Evolutionary conservation across 1,139 yeast genomes (phyloP).

Genomic region (Kurtzmaniella natalensis): DNA sequence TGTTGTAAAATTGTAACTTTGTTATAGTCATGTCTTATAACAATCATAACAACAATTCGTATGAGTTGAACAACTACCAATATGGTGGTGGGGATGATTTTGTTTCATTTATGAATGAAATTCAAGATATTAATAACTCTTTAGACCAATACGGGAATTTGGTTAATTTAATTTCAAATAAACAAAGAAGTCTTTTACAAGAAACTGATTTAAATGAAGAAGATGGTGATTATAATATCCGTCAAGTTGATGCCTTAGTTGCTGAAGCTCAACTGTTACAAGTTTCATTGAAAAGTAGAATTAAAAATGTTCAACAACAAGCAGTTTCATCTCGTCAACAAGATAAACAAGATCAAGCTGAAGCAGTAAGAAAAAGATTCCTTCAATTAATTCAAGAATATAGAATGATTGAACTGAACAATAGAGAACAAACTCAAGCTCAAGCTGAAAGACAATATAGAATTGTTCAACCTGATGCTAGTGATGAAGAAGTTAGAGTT

Average conservation of each 20-base stretch:
- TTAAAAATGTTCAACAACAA: constrained; percentile 65
- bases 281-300: constrained; percentile 65
- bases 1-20: too few species aligned
- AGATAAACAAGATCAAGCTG: constrained; percentile 87
- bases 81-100: constrained; percentile 48
- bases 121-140: constrained; percentile 76
- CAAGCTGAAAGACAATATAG: constrained; percentile 93
- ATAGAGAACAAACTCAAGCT: constrained; percentile 76
- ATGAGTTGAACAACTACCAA: constrained; percentile 33
- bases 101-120: constrained; percentile 75
- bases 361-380: constrained; percentile 80
- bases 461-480: constrained; percentile 90
- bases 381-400: constrained; percentile 82
- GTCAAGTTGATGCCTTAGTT: constrained; percentile 72
- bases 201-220: constrained; percentile 76
- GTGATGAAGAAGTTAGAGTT: constrained; percentile 75
- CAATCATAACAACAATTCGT: constrained; percentile 20
- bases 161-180: constrained; percentile 71
- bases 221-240: constrained; percentile 64
- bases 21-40: constrained; percentile 9
- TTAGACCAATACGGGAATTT: constrained; percentile 76
- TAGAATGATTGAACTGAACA: constrained; percentile 81
- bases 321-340: constrained; percentile 66
- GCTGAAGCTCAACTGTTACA: constrained; percentile 80
- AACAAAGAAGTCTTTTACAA: constrained; percentile 78